These are phyloP conservation scores for Kernera saxatilis DNA, from an alignment of 345 rosid genomes.

Conservation along the genomic window DNA sequence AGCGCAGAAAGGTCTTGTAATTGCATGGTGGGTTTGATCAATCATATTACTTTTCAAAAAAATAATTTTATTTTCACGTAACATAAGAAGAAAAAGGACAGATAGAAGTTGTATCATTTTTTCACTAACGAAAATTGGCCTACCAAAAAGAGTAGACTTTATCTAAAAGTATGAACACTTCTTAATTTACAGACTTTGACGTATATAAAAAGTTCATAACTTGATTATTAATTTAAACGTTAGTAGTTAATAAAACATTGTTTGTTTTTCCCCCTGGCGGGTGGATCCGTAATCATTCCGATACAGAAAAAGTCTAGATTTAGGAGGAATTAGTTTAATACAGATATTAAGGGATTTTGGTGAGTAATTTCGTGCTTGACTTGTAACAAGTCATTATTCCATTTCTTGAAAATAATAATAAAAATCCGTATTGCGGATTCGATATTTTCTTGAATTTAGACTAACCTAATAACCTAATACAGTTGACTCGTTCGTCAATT, in stretches of 20 bases:
- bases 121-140: constrained; percentile 11
- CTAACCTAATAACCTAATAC: constrained; percentile 17
- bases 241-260: background rate
- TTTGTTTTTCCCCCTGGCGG: background rate
- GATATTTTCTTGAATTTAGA: background rate
- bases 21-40: constrained; percentile 3
- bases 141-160: background rate
- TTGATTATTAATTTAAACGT: background rate
- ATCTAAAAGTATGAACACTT: background rate
- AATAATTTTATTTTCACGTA: background rate
- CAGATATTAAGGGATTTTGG: constrained; percentile 9
- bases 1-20: background rate
- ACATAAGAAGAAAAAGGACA: background rate
- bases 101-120: background rate
- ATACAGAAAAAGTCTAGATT: background rate
- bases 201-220: background rate
- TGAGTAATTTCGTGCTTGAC: constrained; percentile 23
- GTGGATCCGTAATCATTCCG: background rate
- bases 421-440: background rate
- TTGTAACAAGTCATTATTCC: constrained; percentile 14
- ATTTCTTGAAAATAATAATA: background rate
- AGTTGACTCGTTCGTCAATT: constrained; percentile 11
- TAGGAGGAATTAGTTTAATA: background rate
- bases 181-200: background rate
- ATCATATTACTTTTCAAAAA: constrained; percentile 5